Conservation (phyloP, 1,284 basidiomycete species). For the Ganoderma leucocontextum region DNA sequence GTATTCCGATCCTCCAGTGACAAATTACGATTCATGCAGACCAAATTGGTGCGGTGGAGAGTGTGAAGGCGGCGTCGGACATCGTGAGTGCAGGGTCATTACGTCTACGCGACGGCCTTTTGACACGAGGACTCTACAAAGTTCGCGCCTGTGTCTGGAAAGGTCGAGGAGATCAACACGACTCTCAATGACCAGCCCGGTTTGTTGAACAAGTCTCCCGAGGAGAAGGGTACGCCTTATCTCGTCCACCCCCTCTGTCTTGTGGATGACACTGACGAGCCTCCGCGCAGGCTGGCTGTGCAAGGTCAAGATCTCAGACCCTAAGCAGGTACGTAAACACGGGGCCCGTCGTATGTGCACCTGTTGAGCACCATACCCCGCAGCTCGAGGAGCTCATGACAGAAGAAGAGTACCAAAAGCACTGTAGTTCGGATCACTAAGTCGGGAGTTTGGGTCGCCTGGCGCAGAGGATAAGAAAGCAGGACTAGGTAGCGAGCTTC, state of each 20-base stretch:
- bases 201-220: conserved; percentile 91
- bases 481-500: neutral
- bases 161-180: conserved; percentile 84
- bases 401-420: conserved; percentile 81
- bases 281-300: conserved; percentile 86
- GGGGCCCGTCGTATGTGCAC: conserved; percentile 1
- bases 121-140: conserved; percentile 41
- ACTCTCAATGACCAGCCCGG: conserved; percentile 75
- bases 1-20: neutral
- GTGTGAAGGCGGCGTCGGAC: conserved; percentile 97
- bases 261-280: neutral
- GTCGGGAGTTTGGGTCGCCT: neutral
- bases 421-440: conserved; percentile 59
- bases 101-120: conserved; percentile 8
- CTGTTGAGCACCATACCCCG: neutral
- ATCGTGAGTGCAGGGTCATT: conserved; percentile 61
- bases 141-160: conserved; percentile 95
- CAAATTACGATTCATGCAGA: conserved; percentile 55
- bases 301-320: conserved; percentile 88
- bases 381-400: conserved; percentile 82
- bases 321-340: conserved; percentile 64
- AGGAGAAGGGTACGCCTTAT: conserved; percentile 75
- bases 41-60: conserved; percentile 95
- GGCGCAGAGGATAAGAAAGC: neutral
- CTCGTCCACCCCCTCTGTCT: neutral